Conservation (phyloP, 202 grass and related monocot species). For the Setaria viridis region DNA sequence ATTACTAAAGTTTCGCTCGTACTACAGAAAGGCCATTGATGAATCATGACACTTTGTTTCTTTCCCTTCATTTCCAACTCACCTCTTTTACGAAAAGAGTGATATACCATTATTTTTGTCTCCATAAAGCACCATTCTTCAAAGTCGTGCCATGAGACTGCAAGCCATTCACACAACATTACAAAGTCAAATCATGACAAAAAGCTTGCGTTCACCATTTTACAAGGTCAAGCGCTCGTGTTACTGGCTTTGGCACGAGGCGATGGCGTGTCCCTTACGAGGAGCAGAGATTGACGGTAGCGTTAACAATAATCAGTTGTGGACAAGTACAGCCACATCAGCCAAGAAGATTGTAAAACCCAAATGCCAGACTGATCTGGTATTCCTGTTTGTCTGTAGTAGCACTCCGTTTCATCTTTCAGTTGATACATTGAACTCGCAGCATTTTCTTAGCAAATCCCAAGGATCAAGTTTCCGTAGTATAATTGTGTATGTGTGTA, state of each 20-base stretch:
- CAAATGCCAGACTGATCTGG: conserved; percentile 1
- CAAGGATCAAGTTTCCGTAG: not conserved
- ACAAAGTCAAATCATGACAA: conserved; percentile 33
- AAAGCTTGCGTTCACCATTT: not conserved
- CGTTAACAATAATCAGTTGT: conserved; percentile 21
- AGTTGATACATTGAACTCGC: not conserved
- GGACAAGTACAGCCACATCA: conserved; percentile 28
- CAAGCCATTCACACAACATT: not conserved
- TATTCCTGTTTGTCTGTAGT: not conserved
- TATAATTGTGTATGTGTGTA: not conserved
- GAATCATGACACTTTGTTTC: conserved; percentile 42
- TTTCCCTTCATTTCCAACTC: conserved; percentile 19
- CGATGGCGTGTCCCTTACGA: conserved; percentile 46
- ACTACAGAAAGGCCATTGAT: conserved; percentile 1
- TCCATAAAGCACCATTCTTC: conserved; percentile 11
- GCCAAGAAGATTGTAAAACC: conserved; percentile 13
- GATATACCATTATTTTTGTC: not conserved
- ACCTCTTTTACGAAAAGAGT: not conserved
- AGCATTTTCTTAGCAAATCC: conserved; percentile 17
- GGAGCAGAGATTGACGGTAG: conserved; percentile 28
- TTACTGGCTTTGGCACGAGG: conserved; percentile 21
- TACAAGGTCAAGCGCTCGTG: not conserved
- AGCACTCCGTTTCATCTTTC: not conserved
- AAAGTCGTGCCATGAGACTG: conserved; percentile 4
- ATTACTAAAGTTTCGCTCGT: conserved; percentile 12